A percentile compares a stretch with the other conserved stretches of the same genome.
Conservation (phyloP, 2,329 filamentous ascomycete species). For the Botryotinia calthae region DNA sequence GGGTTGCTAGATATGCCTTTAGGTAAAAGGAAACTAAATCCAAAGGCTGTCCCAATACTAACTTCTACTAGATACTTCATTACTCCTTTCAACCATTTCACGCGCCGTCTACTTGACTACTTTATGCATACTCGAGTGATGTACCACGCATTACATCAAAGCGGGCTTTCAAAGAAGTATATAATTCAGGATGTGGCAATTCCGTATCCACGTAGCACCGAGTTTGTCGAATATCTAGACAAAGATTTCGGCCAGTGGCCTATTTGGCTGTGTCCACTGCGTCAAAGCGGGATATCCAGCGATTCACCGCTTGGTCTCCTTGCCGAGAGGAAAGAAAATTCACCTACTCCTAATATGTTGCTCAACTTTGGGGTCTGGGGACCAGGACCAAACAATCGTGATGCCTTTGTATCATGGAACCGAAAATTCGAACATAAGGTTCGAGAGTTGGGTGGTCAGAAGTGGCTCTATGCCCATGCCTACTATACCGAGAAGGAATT, state of each 20-base stretch:
- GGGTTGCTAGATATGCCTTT: conserved; percentile 62
- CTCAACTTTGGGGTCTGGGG: conserved; percentile 76
- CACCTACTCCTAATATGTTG: conserved; percentile 46
- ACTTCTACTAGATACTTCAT: conserved; percentile 47
- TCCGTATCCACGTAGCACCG: conserved; percentile 48
- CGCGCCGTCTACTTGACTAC: conserved; percentile 55
- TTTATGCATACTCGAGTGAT: conserved; percentile 60
- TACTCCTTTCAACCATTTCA: conserved; percentile 56
- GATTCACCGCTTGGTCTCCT: conserved; percentile 25
- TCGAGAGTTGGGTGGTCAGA: conserved; percentile 67
- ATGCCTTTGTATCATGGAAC: conserved; percentile 66
- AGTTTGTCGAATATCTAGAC: conserved; percentile 52
- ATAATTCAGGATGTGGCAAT: conserved; percentile 63
- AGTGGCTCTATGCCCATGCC: conserved; percentile 83
- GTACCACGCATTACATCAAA: conserved; percentile 60
- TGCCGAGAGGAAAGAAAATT: conserved; percentile 23
- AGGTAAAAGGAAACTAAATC: conserved; percentile 27
- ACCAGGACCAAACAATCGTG: conserved; percentile 56
- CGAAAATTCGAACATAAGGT: conserved; percentile 68
- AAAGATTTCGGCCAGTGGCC: conserved; percentile 37
- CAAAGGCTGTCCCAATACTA: background rate
- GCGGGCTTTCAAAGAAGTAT: conserved; percentile 52
- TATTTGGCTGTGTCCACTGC: conserved; percentile 56
- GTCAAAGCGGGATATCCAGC: conserved; percentile 34
- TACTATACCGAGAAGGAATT: conserved; percentile 74